A percentile compares a stretch with the other conserved stretches of the same genome.
phyloP scores from a whole-genome alignment of 176 grass and related monocot genomes.

The Zea mays region DNA sequence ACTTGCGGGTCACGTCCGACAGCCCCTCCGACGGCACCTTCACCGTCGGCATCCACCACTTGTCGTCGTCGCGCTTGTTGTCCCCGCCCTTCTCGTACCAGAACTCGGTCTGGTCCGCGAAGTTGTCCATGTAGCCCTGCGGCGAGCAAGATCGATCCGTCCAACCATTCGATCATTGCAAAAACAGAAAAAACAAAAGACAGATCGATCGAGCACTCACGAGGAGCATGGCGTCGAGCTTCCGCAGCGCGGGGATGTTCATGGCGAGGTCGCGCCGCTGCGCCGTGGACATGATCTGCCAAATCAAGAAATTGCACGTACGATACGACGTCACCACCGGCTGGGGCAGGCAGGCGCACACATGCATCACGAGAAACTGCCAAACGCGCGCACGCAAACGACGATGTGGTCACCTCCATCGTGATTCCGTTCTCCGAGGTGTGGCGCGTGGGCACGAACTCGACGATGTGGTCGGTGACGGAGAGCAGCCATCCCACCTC shows the following conservation, averaged over 20 bases:
- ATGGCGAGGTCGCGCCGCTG: conserved; percentile 84
- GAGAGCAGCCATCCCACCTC: conserved; percentile 86
- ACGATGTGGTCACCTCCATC: conserved; percentile 48
- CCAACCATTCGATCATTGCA: too few species aligned
- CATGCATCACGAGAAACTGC: too few species aligned
- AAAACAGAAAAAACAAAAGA: too few species aligned
- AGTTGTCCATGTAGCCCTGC: conserved; percentile 93
- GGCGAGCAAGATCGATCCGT: too few species aligned
- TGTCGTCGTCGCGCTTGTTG: conserved; percentile 78
- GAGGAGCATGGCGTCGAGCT: conserved; percentile 84
- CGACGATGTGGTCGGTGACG: conserved; percentile 91
- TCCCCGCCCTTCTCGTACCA: conserved; percentile 79
- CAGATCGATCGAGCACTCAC: too few species aligned
- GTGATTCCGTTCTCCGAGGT: conserved; percentile 67
- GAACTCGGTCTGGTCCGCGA: conserved; percentile 81
- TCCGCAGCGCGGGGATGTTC: conserved; percentile 78
- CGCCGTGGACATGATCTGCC: conserved; percentile 75
- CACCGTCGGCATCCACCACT: conserved; percentile 97
- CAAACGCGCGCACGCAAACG: too few species aligned
- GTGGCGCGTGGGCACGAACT: conserved; percentile 82
- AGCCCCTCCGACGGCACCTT: conserved; percentile 78
- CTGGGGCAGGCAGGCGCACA: too few species aligned
- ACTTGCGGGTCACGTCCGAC: conserved; percentile 63
- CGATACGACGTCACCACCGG: too few species aligned
- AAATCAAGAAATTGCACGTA: too few species aligned